Evolutionary conservation across 202 grass and related monocot species (phyloP), one percentile per base, ranked within the genome.

Genomic region (Bolboschoenoplectus hybrid): DNA sequence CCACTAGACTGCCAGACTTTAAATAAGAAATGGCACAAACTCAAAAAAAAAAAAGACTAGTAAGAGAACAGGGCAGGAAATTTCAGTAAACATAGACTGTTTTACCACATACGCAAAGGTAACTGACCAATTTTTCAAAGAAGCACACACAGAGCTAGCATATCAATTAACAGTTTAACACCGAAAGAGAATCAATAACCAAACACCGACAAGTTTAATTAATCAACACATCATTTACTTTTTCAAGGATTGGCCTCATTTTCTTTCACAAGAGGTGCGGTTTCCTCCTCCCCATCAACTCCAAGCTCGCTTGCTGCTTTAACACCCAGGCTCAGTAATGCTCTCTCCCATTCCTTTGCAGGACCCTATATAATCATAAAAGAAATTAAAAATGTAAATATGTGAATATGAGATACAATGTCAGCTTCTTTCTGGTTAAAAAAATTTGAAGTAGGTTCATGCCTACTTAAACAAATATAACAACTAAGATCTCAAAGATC

Each of bases 281-380:
- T 87, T 82, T 97, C 88, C 81, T 94, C 88, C 81, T 94, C 90
- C 1, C 87, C 87, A 2, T 94, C 89, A 0, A 87, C 88, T 58
- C 90, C 94, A 68, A 85, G 62, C 58, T 85, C 61, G 55, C 87
- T 93, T 40, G 88, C 87, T 81, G 83, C 26, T 26, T 26, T 26
- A 26, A 26, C 26, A 26, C 26, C 88, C 12, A 97, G 88, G 65
- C 70, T 71, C 44, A 97, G 85, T 58, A 97, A 85, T 16, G 86
- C 86, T 52, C 87, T 72, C 91, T 97, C 94, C 94, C 94, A 97
- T 58, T 88, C 90, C 86, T 94, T 91, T 7, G 94, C 94, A 45
- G 91, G 94, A 40, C 83, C 94, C 94, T 94, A 70, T 2, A 55
- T 12, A 55, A 63, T 87, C 73, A 93, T 4, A 82, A 0, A 70